Percentiles rank a stretch among this genome's conserved stretches.
Evolutionary conservation across 2,329 filamentous ascomycete species (phyloP).

Genomic region (Xylariaceae sp.): DNA sequence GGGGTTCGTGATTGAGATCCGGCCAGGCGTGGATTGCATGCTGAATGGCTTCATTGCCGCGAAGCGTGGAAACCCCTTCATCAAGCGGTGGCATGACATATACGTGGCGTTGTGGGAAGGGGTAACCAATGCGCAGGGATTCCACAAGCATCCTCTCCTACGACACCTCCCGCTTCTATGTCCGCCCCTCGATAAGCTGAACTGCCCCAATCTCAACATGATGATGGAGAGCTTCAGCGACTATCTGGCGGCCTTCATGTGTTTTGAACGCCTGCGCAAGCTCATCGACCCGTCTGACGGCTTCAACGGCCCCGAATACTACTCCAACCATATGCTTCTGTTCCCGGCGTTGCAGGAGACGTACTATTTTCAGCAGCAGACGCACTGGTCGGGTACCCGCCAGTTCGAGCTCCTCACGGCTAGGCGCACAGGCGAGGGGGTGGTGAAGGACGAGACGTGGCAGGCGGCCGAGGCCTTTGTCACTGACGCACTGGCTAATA

Average conservation of each 20-base stretch:
- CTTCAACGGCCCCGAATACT: slow-evolving; percentile 34
- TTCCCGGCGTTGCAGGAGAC: slow-evolving; percentile 30
- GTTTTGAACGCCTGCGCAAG: slow-evolving; percentile 31
- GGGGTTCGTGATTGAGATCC: slow-evolving; percentile 27
- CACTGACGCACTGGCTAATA: slow-evolving; percentile 29
- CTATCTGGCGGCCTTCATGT: slow-evolving; percentile 30
- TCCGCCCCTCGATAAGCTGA: slow-evolving; percentile 24
- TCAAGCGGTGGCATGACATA: slow-evolving; percentile 39
- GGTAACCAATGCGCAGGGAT: slow-evolving; percentile 27
- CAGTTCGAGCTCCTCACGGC: slow-evolving; percentile 32
- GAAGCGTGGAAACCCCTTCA: slow-evolving; percentile 38
- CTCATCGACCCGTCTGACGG: slow-evolving; percentile 32
- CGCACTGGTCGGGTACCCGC: slow-evolving; percentile 29
- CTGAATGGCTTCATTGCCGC: slow-evolving; percentile 41
- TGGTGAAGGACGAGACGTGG: slow-evolving; percentile 26
- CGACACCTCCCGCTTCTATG: slow-evolving; percentile 26
- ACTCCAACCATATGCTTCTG: slow-evolving; percentile 30
- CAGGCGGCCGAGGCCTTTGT: slow-evolving; percentile 29
- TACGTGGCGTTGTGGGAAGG: slow-evolving; percentile 35
- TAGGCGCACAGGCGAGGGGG: slow-evolving; percentile 23
- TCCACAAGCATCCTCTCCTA: slow-evolving; percentile 32
- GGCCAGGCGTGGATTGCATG: slow-evolving; percentile 25
- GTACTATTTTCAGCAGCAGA: slow-evolving; percentile 29
- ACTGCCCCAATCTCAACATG: slow-evolving; percentile 22
- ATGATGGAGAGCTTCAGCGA: slow-evolving; percentile 28